Percentiles rank a stretch among this genome's conserved stretches.
phyloP scores from a whole-genome alignment of 768 basidiomycete genomes.

The Crucibulum laeve region DNA sequence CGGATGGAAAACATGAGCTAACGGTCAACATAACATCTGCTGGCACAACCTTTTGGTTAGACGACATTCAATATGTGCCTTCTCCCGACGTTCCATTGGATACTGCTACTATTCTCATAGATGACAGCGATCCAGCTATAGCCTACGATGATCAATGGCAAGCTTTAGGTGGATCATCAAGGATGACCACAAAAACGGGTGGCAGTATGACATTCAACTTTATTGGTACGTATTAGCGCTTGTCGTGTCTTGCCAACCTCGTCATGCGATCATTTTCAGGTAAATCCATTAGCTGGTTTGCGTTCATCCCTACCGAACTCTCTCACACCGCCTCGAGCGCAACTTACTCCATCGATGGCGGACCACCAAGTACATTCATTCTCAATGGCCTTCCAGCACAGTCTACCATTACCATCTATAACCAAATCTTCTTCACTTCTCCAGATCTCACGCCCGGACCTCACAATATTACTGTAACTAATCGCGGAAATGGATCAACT shows the following conservation, averaged over 20 bases:
- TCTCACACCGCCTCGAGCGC: slow-evolving; percentile 4
- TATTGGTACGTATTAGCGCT: slow-evolving; percentile 11
- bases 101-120: slow-evolving; percentile 12
- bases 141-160: slow-evolving; percentile 18
- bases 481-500: slow-evolving; percentile 13
- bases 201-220: slow-evolving; percentile 16
- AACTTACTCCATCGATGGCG: slow-evolving; percentile 16
- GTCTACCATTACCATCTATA: slow-evolving; percentile 10
- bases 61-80: slow-evolving; percentile 21
- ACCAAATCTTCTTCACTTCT: slow-evolving; percentile 22
- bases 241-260: neutral
- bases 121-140: slow-evolving; percentile 15
- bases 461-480: slow-evolving; percentile 17
- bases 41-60: slow-evolving; percentile 19
- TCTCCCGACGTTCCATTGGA: slow-evolving; percentile 13
- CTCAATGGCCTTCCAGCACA: slow-evolving; percentile 12
- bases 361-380: slow-evolving; percentile 10
- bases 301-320: slow-evolving; percentile 7
- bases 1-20: slow-evolving; percentile 18
- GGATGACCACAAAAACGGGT: slow-evolving; percentile 11
- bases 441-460: slow-evolving; percentile 10
- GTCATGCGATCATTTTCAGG: slow-evolving; percentile 6
- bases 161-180: slow-evolving; percentile 11
- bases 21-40: slow-evolving; percentile 15
- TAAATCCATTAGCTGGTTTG: slow-evolving; percentile 8